These are phyloP conservation scores for Leptographium procerum DNA, from an alignment of 2,329 filamentous ascomycete genomes.

Conservation along the genomic window DNA sequence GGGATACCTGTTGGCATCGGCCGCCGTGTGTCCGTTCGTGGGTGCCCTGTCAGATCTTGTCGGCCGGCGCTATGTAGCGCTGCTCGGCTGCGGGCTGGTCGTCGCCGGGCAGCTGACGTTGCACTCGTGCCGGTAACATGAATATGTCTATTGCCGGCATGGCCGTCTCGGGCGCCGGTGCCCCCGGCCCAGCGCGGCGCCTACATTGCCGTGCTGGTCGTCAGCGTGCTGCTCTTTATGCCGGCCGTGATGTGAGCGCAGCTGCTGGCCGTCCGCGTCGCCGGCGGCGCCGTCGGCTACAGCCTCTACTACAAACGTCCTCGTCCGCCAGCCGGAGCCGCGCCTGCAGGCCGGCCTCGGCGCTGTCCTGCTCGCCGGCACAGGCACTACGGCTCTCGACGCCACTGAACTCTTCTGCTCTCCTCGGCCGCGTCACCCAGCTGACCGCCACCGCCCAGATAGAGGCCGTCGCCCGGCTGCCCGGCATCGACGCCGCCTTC, in stretches of 20 bases:
- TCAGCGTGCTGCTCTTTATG: slow-evolving; percentile 51
- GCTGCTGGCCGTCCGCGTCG: slow-evolving; percentile 49
- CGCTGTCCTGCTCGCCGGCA: slow-evolving; percentile 25
- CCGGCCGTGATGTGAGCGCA: slow-evolving; percentile 52
- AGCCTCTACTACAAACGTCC: slow-evolving; percentile 47
- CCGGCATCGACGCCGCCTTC: slow-evolving; percentile 32
- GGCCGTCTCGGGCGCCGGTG: slow-evolving; percentile 46
- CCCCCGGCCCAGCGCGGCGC: slow-evolving; percentile 52
- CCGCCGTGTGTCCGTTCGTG: slow-evolving; percentile 51
- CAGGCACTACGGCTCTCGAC: not conserved
- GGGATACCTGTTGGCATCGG: slow-evolving; percentile 42
- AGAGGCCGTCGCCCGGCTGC: slow-evolving; percentile 32
- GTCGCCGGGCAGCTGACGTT: slow-evolving; percentile 49
- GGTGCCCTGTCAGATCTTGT: slow-evolving; percentile 54
- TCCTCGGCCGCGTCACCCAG: slow-evolving; percentile 29
- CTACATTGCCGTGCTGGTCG: slow-evolving; percentile 48
- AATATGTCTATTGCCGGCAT: slow-evolving; percentile 46
- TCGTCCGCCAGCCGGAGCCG: slow-evolving; percentile 32
- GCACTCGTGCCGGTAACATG: slow-evolving; percentile 45
- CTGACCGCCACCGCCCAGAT: slow-evolving; percentile 42
- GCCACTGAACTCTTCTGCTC: not conserved
- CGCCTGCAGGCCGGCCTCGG: slow-evolving; percentile 36
- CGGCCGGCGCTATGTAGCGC: slow-evolving; percentile 47
- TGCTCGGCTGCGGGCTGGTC: slow-evolving; percentile 41
- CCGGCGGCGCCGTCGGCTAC: slow-evolving; percentile 56